Conservation (phyloP, 768 basidiomycete genomes). For the Inosperma sp. region DNA sequence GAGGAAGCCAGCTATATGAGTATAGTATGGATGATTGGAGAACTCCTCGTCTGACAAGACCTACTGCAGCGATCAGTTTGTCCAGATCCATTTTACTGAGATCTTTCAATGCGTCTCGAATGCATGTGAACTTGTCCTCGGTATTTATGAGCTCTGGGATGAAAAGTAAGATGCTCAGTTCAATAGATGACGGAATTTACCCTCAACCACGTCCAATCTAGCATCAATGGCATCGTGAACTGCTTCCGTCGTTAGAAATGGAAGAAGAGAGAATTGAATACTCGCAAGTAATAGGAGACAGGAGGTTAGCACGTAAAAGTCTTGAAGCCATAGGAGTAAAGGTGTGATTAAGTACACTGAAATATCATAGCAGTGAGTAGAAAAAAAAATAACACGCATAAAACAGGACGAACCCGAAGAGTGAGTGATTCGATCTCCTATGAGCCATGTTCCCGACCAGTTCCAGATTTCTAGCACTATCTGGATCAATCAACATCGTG, state of each 20-base stretch:
- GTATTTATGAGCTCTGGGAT: slow-evolving; percentile 64
- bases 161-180: not conserved
- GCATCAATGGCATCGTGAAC: slow-evolving; percentile 67
- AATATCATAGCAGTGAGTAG: not conserved
- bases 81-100: slow-evolving; percentile 85
- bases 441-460: slow-evolving; percentile 71
- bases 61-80: slow-evolving; percentile 70
- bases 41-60: too few species aligned
- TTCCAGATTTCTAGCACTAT: slow-evolving; percentile 85
- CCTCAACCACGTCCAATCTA: slow-evolving; percentile 84
- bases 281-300: slow-evolving; percentile 75
- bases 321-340: slow-evolving; percentile 89
- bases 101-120: slow-evolving; percentile 63
- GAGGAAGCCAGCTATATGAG: slow-evolving; percentile 54
- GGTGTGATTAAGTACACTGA: slow-evolving; percentile 71
- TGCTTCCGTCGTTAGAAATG: slow-evolving; percentile 20
- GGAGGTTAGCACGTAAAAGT: slow-evolving; percentile 70
- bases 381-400: not conserved
- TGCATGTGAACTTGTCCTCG: slow-evolving; percentile 67
- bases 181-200: slow-evolving; percentile 29
- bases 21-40: not conserved
- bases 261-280: not conserved
- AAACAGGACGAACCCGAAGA: slow-evolving; percentile 62
- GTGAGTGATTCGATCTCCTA: slow-evolving; percentile 65
- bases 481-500: slow-evolving; percentile 91